Evolutionary conservation across 768 basidiomycete genomes (phyloP), one percentile per base, ranked within the genome.

Genomic region (Lactarius quietus): DNA sequence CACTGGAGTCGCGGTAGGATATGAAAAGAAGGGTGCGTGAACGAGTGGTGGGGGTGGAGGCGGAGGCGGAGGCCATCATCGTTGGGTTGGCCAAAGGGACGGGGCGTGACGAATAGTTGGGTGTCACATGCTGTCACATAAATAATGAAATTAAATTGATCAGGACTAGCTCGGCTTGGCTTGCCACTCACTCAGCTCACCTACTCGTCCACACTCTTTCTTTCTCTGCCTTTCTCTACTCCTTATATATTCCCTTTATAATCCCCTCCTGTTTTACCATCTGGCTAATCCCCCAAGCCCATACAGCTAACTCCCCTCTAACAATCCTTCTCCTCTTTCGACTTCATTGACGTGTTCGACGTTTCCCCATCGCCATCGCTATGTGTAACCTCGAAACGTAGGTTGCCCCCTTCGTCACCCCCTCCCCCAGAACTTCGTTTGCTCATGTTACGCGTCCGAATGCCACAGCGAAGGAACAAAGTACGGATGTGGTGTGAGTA

Each of bases 1-100:
- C 80, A 53, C 81, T 81, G 5, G 93, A 92, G 78, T 95, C 92
- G 66, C 96, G 84, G 77, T 91, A 94, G 7, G 95, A 96, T 66
- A 95, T 88, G 77, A 98, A 98, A 71, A 98, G 85, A 61, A 93
- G 84, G 3, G 96, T 98, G 55, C 96, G 78, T 1, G 92, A 94
- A 70, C 96, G 88, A 39, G 90, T 93, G 45, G 86, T 84, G 48
- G 79, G 79, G 18, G 61, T 20, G 23, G 39, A 26, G 8, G 62
- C 26, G 15, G 75, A 73, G 35, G 75, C 65, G 63, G 70, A 72
- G 70, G 38, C 26, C 59, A 58, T 58, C 3, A 59, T 58, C 59
- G 45, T 26, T 36, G 26, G 70, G 62, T 57, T 31, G 64, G 45
- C 60, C 60, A 59, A 63, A 39, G 38, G 17, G 39, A 26, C 36